Base-by-base conservation (phyloP, 1,284 basidiomycete species). In the Ceratobasidium sp. region DNA sequence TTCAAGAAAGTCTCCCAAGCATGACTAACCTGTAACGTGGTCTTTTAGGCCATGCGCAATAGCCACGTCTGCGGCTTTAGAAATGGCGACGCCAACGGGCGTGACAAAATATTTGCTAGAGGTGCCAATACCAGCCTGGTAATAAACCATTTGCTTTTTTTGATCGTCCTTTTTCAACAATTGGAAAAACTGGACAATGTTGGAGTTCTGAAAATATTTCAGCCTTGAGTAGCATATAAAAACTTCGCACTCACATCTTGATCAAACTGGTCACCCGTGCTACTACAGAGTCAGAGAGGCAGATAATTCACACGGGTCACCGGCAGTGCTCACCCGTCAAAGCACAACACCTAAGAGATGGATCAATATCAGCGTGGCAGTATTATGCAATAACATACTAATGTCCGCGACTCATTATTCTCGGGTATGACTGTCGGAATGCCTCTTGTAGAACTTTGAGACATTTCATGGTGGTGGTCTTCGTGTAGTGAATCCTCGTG, bases 31-130 rank as follows among this genome's bases (percentile, higher is more conserved):
- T 44, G 38, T 61, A 11, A 61, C 58, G 23, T 61, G 58, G 0
- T 89, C 90, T 23, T 90, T 89, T 13, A 91, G 78, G 30, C 90
- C 90, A 46, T 88, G 81, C 87, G 88, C 77, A 41, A 74, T 41
- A 72, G 71, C 74, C 69, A 69, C 41, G 43, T 73, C 72, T 1
- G 54, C 47, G n/a, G 73, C 23, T 41, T 74, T 72, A 14, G 73
- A 67, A 16, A 75, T 21, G 28, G 50, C 43, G 18, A 63, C 14
- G 9, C 54, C 23, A 43, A 72, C 18, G 16, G 70, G 59, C 21
- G 58, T 61, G 35, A 72, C 59, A n/a, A 47, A 28, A 71, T 69
- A n/a, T 62, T 55, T n/a, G 61, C 13, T 30, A 32, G 14, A 13
- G 7, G 47, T 35, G 41, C 52, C 43, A 35, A n/a, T 49, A 61